Conservation (phyloP, 441 rosid genomes). For the Biscutella laevigata region DNA sequence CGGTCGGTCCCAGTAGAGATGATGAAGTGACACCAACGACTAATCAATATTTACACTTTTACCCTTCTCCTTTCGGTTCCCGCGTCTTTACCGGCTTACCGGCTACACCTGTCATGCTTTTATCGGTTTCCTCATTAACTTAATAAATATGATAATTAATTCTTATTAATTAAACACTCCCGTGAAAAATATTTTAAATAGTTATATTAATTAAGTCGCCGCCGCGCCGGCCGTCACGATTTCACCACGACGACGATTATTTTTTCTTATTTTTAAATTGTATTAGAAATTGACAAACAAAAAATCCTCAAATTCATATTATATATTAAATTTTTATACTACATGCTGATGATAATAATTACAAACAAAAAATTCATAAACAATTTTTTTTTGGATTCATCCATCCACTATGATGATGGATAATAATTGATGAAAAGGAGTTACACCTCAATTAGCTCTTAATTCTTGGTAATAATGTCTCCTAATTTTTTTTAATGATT, state of each 20-base stretch:
- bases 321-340: too few relatives aligned
- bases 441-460: too few relatives aligned
- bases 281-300: too few relatives aligned
- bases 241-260: constrained; percentile 11
- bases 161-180: background rate
- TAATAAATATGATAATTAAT: background rate
- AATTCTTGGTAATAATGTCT: too few relatives aligned
- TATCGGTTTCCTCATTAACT: constrained; percentile 17
- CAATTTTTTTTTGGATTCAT: too few relatives aligned
- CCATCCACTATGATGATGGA: too few relatives aligned
- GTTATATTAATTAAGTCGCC: constrained; percentile 3
- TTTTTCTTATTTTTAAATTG: background rate
- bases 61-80: constrained; percentile 18
- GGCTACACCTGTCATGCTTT: constrained; percentile 15
- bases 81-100: constrained; percentile 23
- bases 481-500: too few relatives aligned
- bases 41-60: background rate
- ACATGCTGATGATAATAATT: too few relatives aligned
- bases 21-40: constrained; percentile 22
- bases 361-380: too few relatives aligned
- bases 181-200: background rate
- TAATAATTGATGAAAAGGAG: too few relatives aligned
- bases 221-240: constrained; percentile 23
- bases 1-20: constrained; percentile 18
- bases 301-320: too few relatives aligned